Percentiles rank a stretch among this genome's conserved stretches.
These are phyloP conservation scores for Xylariaceae sp. DNA, from an alignment of 2,329 filamentous ascomycete genomes.

Conservation along the genomic window DNA sequence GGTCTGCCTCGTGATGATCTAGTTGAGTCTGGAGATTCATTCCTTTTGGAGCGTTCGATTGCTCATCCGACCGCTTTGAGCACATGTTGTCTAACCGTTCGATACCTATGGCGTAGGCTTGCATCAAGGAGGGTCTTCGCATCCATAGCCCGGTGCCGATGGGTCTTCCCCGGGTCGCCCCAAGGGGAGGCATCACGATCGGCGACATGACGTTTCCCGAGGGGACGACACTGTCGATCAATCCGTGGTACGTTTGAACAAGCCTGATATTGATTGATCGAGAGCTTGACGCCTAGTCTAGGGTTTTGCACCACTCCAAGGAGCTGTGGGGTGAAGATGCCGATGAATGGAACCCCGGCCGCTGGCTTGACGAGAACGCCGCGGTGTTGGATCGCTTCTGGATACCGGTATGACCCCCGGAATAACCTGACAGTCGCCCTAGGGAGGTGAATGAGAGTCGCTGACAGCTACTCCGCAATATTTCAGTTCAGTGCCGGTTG, in stretches of 20 bases:
- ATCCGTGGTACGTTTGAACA: slow-evolving; percentile 6
- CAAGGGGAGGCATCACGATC: slow-evolving; percentile 14
- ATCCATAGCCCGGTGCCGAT: slow-evolving; percentile 11
- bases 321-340: slow-evolving; percentile 8
- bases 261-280: no score
- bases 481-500: slow-evolving; percentile 6
- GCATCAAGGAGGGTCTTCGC: slow-evolving; percentile 23
- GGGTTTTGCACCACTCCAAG: no score
- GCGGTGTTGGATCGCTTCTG: slow-evolving; percentile 5
- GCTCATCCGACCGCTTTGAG: no score
- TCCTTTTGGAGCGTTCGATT: no score
- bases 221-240: slow-evolving; percentile 11
- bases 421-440: no score
- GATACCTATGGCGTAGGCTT: no score
- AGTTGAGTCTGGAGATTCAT: no score
- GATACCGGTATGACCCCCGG: slow-evolving; percentile 2
- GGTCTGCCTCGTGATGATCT: no score
- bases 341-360: slow-evolving; percentile 5
- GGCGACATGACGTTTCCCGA: slow-evolving; percentile 16
- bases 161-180: slow-evolving; percentile 6
- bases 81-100: no score
- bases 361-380: slow-evolving; percentile 5
- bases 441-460: no score
- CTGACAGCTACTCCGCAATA: no score
- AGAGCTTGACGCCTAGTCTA: no score